Base-by-base conservation (phyloP, 2,329 filamentous ascomycete genomes). In the Aspergillus japonicus region DNA sequence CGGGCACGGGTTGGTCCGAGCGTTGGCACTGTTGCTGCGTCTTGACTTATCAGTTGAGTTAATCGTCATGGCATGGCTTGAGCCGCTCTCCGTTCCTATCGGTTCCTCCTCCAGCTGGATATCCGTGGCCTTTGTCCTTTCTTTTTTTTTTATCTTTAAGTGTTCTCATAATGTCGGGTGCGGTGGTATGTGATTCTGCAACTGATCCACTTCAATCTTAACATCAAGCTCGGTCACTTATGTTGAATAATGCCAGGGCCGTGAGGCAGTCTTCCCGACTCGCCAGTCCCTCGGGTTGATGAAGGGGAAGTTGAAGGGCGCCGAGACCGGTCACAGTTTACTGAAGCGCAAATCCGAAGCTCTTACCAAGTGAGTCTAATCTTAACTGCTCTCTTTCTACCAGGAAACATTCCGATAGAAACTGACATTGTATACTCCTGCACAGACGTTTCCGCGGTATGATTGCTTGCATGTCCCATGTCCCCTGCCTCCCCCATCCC, bases 301-400 rank as follows among this genome's bases (percentile, higher is more conserved):
- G 94, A 98, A 98, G 81, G 87, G 89, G 67, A 99, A 99, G 84
- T 87, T 99, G 74, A 98, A 98, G 83, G 94, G 90, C 63, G 90
- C 90, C 58, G 89, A 94, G 77, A 92, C 87, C 50, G 95, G 95
- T 52, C 94, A 99, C 81, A 96, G 90, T 77, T 82, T 99, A 75
- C 82, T 99, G 64, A 99, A 99, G 83, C 85, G 95, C 73, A 99
- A 99, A 84, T 97, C 93, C 77, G 95, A 99, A 80, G 95, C 95
- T 69, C 82, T 99, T 64, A 99, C 95, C 66, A 99, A 99, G 92
- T 96, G 84, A 57, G 85, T 76, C 2, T 23, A 23, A 2, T 23
- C 23, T 2, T 3, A 23, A 23, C 23, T 57, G 2, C 39, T 16
- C 2, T 39, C 1, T 42, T n/a, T 42, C 6, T n/a, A 16, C 4